phyloP scores from a whole-genome alignment of 257 asterid species.

The Salvia hispanica region DNA sequence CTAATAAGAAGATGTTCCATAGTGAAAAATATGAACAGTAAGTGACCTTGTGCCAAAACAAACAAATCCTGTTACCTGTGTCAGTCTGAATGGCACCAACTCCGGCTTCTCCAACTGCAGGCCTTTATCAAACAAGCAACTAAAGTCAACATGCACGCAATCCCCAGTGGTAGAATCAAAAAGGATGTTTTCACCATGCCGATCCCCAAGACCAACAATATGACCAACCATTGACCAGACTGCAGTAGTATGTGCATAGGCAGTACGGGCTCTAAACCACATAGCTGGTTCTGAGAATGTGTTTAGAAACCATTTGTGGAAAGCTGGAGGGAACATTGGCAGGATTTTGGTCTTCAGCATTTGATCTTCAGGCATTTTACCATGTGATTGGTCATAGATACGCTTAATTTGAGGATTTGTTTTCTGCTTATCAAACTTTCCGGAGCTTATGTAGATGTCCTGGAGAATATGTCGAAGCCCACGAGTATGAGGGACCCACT shows the following conservation, averaged over 20 bases:
- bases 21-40: background rate
- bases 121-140: constrained; percentile 98
- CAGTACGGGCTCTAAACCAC: constrained; percentile 96
- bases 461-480: constrained; percentile 95
- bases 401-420: constrained; percentile 92
- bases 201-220: constrained; percentile 98
- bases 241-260: constrained; percentile 95
- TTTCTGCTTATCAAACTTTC: constrained; percentile 91
- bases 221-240: constrained; percentile 99
- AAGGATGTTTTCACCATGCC: constrained; percentile 97
- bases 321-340: constrained; percentile 96
- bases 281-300: constrained; percentile 98
- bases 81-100: constrained; percentile 93
- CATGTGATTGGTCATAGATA: constrained; percentile 81
- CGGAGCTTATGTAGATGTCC: constrained; percentile 82
- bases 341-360: constrained; percentile 81
- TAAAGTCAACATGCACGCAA: constrained; percentile 97
- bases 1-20: constrained; percentile 21
- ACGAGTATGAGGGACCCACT: constrained; percentile 98
- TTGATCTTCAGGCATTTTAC: constrained; percentile 80
- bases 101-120: constrained; percentile 94
- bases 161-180: constrained; percentile 98
- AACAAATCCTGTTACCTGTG: constrained; percentile 60
- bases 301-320: constrained; percentile 93
- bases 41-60: constrained; percentile 17